Conservation (phyloP, 768 basidiomycete genomes). For the Termitomyces sp. region DNA sequence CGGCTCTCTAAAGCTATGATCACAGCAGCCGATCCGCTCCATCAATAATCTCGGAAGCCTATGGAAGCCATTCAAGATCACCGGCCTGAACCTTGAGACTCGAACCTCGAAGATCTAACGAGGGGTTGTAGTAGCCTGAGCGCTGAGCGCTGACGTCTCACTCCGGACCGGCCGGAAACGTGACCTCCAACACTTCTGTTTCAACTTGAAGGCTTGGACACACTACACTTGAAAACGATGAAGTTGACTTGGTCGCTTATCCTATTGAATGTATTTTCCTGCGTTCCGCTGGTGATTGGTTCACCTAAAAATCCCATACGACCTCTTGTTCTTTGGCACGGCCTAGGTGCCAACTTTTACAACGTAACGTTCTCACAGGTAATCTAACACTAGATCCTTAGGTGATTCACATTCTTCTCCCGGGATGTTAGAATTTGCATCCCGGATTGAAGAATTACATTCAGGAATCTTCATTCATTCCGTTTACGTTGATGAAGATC, state of each 20-base stretch:
- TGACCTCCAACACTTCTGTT: too few relatives aligned
- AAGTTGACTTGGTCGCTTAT: constrained; percentile 1
- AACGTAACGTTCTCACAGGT: background rate
- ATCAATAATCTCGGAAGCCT: too few relatives aligned
- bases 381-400: constrained; percentile 9
- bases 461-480: constrained; percentile 77
- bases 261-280: background rate
- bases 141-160: too few relatives aligned
- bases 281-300: background rate
- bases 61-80: too few relatives aligned
- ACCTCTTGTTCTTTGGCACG: constrained; percentile 76
- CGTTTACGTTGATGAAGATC: constrained; percentile 58
- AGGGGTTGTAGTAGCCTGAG: too few relatives aligned
- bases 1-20: too few relatives aligned
- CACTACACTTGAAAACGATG: background rate
- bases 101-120: too few relatives aligned
- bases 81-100: too few relatives aligned
- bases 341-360: constrained; percentile 35
- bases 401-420: constrained; percentile 75
- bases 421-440: constrained; percentile 65
- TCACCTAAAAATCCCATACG: constrained; percentile 20
- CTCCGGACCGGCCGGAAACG: background rate
- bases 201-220: background rate
- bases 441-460: constrained; percentile 54
- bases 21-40: too few relatives aligned